phyloP scores from a whole-genome alignment of 2,329 filamentous ascomycete species.

The Fusarium musae region DNA sequence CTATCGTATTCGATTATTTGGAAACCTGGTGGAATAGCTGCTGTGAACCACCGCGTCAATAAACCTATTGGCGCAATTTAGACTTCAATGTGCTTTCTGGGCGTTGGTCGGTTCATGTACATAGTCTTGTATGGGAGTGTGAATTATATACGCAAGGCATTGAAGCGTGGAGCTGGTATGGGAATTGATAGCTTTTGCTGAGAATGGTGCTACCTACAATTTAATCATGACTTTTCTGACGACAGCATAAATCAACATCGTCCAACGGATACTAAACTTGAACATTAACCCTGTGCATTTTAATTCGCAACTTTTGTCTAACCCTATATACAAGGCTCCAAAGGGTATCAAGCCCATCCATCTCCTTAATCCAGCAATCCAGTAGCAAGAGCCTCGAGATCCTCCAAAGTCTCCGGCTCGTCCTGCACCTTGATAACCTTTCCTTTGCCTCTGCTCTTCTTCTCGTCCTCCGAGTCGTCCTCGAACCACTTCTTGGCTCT shows the following conservation, averaged over 20 bases:
- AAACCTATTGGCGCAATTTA: background rate
- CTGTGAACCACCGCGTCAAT: too few species aligned
- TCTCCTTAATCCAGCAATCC: constrained; percentile 68
- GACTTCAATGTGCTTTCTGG: background rate
- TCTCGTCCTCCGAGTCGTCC: constrained; percentile 69
- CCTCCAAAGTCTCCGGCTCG: constrained; percentile 82
- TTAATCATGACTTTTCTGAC: constrained; percentile 16
- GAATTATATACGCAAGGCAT: constrained; percentile 25
- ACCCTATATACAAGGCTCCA: constrained; percentile 24
- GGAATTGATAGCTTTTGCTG: constrained; percentile 20
- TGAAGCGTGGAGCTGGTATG: constrained; percentile 34
- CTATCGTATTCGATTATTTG: constrained; percentile 70
- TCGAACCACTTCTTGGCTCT: constrained; percentile 84
- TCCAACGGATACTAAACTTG: background rate
- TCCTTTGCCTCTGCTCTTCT: constrained; percentile 55
- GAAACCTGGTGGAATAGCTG: constrained; percentile 41
- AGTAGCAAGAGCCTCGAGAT: constrained; percentile 79
- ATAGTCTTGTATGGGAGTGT: constrained; percentile 13
- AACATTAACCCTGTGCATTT: constrained; percentile 18
- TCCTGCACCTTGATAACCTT: constrained; percentile 70
- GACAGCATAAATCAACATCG: background rate
- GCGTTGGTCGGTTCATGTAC: constrained; percentile 13
- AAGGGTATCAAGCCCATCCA: constrained; percentile 45
- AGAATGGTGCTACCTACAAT: constrained; percentile 13
- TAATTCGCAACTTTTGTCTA: constrained; percentile 37